Base-by-base conservation (phyloP, 1,139 yeast genomes). In the Saccharomyces hybrid region DNA sequence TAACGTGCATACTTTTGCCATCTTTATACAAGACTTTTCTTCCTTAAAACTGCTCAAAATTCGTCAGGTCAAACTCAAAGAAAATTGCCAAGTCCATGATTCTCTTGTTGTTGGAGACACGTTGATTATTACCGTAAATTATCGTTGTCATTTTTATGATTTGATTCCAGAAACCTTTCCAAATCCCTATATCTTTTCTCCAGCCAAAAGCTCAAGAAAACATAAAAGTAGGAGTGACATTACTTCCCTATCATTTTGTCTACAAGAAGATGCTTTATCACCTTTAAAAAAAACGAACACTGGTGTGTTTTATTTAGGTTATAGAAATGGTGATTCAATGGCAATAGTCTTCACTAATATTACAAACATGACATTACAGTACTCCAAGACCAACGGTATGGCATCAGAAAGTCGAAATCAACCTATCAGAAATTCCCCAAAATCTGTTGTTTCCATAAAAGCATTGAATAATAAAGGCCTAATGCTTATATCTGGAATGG, bases 401-500 rank as follows among this genome's bases (percentile, higher is more conserved):
- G 5, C 19, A 3, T 6, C 11, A 4, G 13, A 38, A 19, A 16
- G 13, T 3, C 23, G 19, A 19, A 16, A 2, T 11, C 44, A 9
- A 16, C 19, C 19, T 11, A 38, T 14, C 25, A 11, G 11, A 11
- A 38, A n/a, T 19, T 2, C n/a, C 3, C 19, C 11, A 8, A 38
- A 38, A 38, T 38, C 48, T 16, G 41, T 51, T 28, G 50, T 51
- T 16, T 51, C 53, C 13, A 26, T 51, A 7, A 34, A 25, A 19
- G 2, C 48, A 2, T 14, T 34, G 14, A 14, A 11, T 13, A 38
- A 14, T 3, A 50, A 51, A 14, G 53, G 53, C 6, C 13, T 47
- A 8, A 38, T 51, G 1, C 8, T 29, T 41, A 28, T 51, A 27
- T 51, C 53, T n/a, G 53, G 53, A 9, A 19, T 51, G 25, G 26